Base-by-base conservation (phyloP, 495 filamentous ascomycete genomes). In the Hypoxylon rickii region DNA sequence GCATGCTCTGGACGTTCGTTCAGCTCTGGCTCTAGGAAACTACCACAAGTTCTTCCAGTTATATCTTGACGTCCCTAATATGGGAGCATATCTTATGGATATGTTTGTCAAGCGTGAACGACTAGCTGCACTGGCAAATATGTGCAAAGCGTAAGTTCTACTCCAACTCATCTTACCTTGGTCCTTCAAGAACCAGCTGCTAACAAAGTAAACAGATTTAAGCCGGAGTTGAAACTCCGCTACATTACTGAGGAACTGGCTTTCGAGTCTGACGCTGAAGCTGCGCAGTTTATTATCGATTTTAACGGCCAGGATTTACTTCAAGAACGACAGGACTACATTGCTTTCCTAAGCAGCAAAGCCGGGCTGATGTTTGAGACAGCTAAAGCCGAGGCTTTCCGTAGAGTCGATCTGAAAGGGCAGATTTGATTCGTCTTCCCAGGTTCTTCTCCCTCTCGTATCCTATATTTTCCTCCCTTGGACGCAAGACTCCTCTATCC, bases 31-130 rank as follows among this genome's bases (percentile, higher is more conserved):
- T 47, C 76, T 94, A 66, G 90, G 91, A 58, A 99, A 97, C 73
- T 96, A 96, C 71, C 93, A 97, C 74, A 90, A 83, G 61, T 96
- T 99, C 70, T 97, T 97, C 81, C 87, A 86, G 70, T 80, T 99
- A 17, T 99, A 96, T 70, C 82, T 94, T 52, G 89, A 94, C 64
- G 89, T 91, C 10, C 94, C 94, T 16, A 94, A 96, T 65, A 97
- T 99, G 95, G 92, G 94, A 37, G 90, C 87, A 57, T 97, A 97
- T 75, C 83, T 99, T 4, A 95, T 99, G 87, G 94, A 99, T 75
- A 96, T 95, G 89, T 97, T 98, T 75, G 86, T 97, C 66, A 85
- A 83, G 55, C 89, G 95, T 57, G 95, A 99, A 76, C 89, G 95
- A 63, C 80, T 97, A 44, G 85, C 88, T 66, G 94, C 95, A 47